Base-by-base conservation (phyloP, 805 yeast species). In the Lipomyces spencermartinsiae region DNA sequence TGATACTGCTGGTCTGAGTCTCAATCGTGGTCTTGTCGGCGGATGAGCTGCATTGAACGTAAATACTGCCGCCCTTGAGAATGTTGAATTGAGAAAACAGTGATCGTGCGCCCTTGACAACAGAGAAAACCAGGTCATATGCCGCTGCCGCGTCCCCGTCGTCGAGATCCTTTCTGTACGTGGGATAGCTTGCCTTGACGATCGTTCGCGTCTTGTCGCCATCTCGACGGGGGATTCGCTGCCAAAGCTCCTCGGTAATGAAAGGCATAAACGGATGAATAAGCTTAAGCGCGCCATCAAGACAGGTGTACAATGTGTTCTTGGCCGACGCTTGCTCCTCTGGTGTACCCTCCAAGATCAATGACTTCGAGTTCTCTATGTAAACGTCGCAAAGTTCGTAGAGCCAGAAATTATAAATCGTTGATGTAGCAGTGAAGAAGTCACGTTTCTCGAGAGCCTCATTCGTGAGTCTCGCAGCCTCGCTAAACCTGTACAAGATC, bases 221-320 rank as follows among this genome's bases (percentile, higher is more conserved):
- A 7, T 86, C 85, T 78, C 97, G 88, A 76, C 90, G 89, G 75
- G 98, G 98, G 76, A 95, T 83, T 81, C 98, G 91, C 83, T 95
- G 99, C 98, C 98, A 95, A 91, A 95, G 87, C 84, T 95, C 99
- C 81, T 95, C 99, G 59, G 98, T 89, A 73, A 95, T 83, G 78
- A 87, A 95, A 53, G 99, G 99, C 99, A 95, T 95, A 84, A 92
- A 95, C 79, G 99, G 99, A 78, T 94, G 98, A 74, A 94, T 95
- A 82, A 95, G 78, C 78, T 85, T 89, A 82, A 94, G 85, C 10
- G 97, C 97, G 73, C 90, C 91, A 76, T 95, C 98, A 74, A 94
- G 84, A 82, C 97, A 87, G 46, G 95, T 91, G 87, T 93, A 95
- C 73, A 95, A 84, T 31, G 98, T 95, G 79, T 94, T 96, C 82